Conservation (phyloP, 768 basidiomycete species). For the Auriscalpium orientale region DNA sequence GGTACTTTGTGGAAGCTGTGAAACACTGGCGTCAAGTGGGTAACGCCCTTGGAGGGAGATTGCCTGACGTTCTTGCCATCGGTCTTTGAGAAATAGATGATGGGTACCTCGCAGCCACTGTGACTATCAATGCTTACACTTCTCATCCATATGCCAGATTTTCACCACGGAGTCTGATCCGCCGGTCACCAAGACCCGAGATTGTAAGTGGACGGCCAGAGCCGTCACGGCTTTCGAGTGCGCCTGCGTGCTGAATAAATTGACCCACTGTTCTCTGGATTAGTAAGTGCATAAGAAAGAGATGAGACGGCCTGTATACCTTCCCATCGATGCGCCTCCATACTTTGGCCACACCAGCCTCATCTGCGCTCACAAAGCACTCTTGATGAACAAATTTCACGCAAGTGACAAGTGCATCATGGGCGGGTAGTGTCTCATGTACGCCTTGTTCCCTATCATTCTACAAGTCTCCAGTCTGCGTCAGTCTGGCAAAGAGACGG, state of each 20-base stretch:
- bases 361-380: conserved; percentile 65
- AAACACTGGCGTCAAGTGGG: conserved; percentile 62
- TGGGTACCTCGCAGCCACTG: not conserved
- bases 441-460: conserved; percentile 41
- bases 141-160: conserved; percentile 50
- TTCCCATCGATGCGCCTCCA: conserved; percentile 42
- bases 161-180: conserved; percentile 78
- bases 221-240: conserved; percentile 69
- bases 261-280: conserved; percentile 46
- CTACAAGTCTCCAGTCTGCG: no score
- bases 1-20: conserved; percentile 56
- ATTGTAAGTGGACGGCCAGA: conserved; percentile 37
- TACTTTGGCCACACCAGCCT: conserved; percentile 54
- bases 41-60: conserved; percentile 62
- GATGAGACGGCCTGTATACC: conserved; percentile 29
- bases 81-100: not conserved
- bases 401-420: conserved; percentile 67
- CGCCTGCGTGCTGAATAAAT: conserved; percentile 37
- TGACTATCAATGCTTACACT: conserved; percentile 21
- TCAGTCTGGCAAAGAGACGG: no score
- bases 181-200: conserved; percentile 56
- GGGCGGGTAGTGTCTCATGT: conserved; percentile 64
- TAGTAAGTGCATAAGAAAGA: no score
- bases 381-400: conserved; percentile 55
- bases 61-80: conserved; percentile 38